phyloP scores from a whole-genome alignment of 2,329 filamentous ascomycete species.

The Paecilomyces sp. region DNA sequence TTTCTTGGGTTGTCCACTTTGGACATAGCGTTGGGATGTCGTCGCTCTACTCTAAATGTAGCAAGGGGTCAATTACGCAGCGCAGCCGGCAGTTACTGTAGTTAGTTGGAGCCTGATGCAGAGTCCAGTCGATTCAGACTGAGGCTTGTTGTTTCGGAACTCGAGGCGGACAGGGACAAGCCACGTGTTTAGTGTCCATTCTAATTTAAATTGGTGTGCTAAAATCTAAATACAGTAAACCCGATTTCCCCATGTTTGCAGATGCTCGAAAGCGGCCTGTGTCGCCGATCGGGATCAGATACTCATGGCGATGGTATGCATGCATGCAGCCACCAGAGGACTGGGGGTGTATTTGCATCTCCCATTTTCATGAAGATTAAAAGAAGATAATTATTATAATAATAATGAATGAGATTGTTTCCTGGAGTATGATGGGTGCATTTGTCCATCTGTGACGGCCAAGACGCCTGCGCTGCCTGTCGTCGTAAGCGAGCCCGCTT shows the following conservation, averaged over 20 bases:
- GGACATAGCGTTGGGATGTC: not conserved
- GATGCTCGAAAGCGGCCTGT: not conserved
- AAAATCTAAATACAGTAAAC: not conserved
- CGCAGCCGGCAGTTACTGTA: too few relatives aligned
- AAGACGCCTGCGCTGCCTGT: not conserved
- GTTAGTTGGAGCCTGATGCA: too few relatives aligned
- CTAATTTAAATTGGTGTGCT: not conserved
- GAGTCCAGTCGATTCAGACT: not conserved
- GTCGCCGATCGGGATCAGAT: not conserved
- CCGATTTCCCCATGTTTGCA: not conserved
- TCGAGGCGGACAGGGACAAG: not conserved
- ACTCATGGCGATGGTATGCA: not conserved
- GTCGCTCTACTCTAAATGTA: too few relatives aligned
- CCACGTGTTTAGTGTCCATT: not conserved
- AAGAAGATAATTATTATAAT: too few relatives aligned
- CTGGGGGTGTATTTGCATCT: too few relatives aligned
- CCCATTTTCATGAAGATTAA: too few relatives aligned
- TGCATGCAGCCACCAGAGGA: not conserved
- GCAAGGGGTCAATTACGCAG: too few relatives aligned
- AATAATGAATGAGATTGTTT: too few relatives aligned
- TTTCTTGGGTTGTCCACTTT: not conserved
- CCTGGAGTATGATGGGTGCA: too few relatives aligned
- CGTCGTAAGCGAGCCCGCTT: not conserved
- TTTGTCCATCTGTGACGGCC: not conserved
- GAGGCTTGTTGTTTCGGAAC: not conserved